Percentiles rank a stretch among this genome's conserved stretches.
Evolutionary conservation across 768 basidiomycete species (phyloP).

Genomic region (Russula brevipes): DNA sequence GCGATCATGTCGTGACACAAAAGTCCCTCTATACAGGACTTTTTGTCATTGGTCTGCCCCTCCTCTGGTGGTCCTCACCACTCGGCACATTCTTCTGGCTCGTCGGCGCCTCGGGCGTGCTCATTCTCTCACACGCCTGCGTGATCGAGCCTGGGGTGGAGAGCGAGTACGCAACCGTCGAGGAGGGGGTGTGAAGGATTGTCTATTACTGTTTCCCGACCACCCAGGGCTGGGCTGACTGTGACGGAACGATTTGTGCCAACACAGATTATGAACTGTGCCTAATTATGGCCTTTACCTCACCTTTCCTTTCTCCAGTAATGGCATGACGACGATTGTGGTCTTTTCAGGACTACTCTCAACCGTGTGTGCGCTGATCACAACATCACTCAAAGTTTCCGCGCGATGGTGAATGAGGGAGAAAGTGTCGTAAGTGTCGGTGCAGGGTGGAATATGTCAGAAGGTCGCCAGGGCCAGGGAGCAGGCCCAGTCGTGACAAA

Average conservation of each 20-base stretch:
- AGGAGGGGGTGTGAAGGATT: constrained; percentile 46
- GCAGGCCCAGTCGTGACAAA: no score
- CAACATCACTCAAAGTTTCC: no score
- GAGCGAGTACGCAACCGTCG: constrained; percentile 82
- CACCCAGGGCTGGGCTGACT: neutral
- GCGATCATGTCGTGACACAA: constrained; percentile 78
- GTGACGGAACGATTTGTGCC: neutral
- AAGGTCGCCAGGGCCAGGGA: no score
- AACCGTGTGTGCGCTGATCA: no score
- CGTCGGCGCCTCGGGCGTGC: constrained; percentile 76
- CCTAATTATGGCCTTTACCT: neutral
- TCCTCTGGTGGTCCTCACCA: constrained; percentile 75
- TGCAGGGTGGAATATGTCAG: no score
- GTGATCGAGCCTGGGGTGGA: constrained; percentile 94
- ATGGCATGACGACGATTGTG: no score
- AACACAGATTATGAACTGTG: neutral
- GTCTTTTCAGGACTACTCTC: no score
- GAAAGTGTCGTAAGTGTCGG: no score
- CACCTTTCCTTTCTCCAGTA: neutral
- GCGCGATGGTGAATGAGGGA: no score
- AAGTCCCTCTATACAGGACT: constrained; percentile 83
- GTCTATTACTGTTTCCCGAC: neutral
- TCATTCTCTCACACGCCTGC: constrained; percentile 83
- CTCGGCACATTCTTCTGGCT: constrained; percentile 90
- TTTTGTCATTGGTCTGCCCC: constrained; percentile 87